These are phyloP conservation scores for Aeminium ludgeri DNA, from an alignment of 495 filamentous ascomycete species.

Conservation along the genomic window DNA sequence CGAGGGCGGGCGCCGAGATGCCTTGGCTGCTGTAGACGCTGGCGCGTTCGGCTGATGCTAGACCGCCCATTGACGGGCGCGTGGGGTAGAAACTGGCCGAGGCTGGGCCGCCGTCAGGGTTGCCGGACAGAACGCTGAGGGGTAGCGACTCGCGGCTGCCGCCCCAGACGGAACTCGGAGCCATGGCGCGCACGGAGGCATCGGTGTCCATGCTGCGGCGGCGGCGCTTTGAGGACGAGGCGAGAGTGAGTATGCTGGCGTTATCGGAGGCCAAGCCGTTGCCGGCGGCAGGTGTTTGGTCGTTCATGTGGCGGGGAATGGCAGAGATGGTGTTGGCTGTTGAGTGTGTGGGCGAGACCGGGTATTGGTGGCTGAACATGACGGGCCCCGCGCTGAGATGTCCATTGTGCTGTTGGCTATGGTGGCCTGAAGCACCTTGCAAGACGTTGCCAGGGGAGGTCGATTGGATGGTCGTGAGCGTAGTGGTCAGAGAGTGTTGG, in stretches of 20 bases:
- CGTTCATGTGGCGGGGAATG: slow-evolving; percentile 58
- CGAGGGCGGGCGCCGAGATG: slow-evolving; percentile 38
- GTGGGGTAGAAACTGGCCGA: slow-evolving; percentile 33
- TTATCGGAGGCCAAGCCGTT: slow-evolving; percentile 89
- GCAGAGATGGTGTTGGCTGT: slow-evolving; percentile 33
- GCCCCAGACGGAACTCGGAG: slow-evolving; percentile 82
- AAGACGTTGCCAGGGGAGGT: slow-evolving; percentile 50
- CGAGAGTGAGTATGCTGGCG: slow-evolving; percentile 89
- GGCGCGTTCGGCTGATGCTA: slow-evolving; percentile 57
- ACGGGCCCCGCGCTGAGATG: slow-evolving; percentile 24
- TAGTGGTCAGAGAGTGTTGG: slow-evolving; percentile 80
- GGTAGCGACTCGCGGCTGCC: slow-evolving; percentile 78
- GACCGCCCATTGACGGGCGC: slow-evolving; percentile 37
- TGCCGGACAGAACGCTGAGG: slow-evolving; percentile 67
- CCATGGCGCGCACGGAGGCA: slow-evolving; percentile 80
- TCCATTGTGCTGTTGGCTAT: slow-evolving; percentile 29
- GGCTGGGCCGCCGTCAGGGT: slow-evolving; percentile 28
- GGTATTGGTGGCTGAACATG: slow-evolving; percentile 87
- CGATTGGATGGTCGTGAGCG: slow-evolving; percentile 91
- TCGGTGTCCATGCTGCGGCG: slow-evolving; percentile 88
- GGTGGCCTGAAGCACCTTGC: slow-evolving; percentile 25
- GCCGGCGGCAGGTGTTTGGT: slow-evolving; percentile 62
- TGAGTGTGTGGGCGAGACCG: slow-evolving; percentile 43
- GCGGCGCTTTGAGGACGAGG: slow-evolving; percentile 83
- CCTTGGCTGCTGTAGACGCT: slow-evolving; percentile 72